Evolutionary conservation across 2,329 filamentous ascomycete genomes (phyloP).

Genomic region (Neofusicoccum umdonicola): DNA sequence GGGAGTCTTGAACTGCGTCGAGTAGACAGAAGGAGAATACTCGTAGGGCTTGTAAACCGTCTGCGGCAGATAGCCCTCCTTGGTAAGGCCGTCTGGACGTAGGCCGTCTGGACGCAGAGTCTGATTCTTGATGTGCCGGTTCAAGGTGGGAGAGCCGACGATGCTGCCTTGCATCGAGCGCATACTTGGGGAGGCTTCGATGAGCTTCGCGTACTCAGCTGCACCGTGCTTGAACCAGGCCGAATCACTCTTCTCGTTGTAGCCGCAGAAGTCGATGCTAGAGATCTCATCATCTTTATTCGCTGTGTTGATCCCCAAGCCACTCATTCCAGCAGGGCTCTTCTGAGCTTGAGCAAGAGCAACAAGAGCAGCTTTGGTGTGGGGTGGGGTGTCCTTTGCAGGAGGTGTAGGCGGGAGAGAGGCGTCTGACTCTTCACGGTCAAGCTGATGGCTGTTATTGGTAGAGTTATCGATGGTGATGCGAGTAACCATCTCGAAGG

Average conservation of each 20-base stretch:
- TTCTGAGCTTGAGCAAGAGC: not conserved
- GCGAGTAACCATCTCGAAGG: not conserved
- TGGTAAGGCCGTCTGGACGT: not conserved
- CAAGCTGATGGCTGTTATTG: not conserved
- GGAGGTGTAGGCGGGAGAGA: constrained; percentile 39
- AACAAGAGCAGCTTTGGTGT: constrained; percentile 10
- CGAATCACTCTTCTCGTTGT: not conserved
- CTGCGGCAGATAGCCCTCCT: constrained; percentile 21
- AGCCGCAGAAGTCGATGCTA: not conserved
- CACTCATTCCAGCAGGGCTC: not conserved
- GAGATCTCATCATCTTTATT: constrained; percentile 10
- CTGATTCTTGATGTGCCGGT: not conserved
- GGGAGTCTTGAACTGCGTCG: constrained; percentile 14
- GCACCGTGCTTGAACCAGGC: constrained; percentile 19
- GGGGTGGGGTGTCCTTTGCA: constrained; percentile 44
- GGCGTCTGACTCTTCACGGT: constrained; percentile 17
- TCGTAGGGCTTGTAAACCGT: constrained; percentile 21
- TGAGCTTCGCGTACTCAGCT: constrained; percentile 30
- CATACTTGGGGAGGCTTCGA: constrained; percentile 22
- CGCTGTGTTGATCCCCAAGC: not conserved
- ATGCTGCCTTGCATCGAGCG: constrained; percentile 18
- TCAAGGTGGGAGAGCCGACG: not conserved
- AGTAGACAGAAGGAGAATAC: constrained; percentile 31
- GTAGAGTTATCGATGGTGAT: not conserved
- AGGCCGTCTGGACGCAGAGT: not conserved